Evolutionary conservation across 202 grass and related monocot species (phyloP).

Genomic region (Digitaria exilis): DNA sequence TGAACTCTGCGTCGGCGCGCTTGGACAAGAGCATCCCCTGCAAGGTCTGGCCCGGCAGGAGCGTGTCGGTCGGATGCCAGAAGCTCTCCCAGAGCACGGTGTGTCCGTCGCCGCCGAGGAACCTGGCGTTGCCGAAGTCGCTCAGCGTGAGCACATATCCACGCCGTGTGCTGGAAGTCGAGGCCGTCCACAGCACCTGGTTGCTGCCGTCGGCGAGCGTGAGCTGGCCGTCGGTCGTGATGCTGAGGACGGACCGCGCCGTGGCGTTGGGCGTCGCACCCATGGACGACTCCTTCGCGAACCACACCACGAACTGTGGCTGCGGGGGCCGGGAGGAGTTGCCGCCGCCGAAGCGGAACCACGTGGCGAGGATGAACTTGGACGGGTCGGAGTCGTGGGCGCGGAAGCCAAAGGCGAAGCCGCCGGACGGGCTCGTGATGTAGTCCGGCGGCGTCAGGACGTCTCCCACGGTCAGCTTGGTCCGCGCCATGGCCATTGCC

Average conservation of each 20-base stretch:
- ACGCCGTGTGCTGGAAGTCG: neutral
- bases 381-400: conserved; percentile 1
- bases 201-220: conserved; percentile 3
- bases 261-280: neutral
- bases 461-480: too few relatives aligned
- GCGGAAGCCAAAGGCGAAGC: conserved; percentile 28
- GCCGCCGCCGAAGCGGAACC: conserved; percentile 6
- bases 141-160: neutral
- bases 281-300: neutral
- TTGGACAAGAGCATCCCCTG: conserved; percentile 20
- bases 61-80: conserved; percentile 45
- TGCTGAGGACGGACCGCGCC: neutral
- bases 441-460: neutral
- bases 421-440: conserved; percentile 38
- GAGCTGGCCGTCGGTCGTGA: conserved; percentile 6
- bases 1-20: conserved; percentile 47
- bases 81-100: conserved; percentile 52
- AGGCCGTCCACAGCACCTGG: neutral
- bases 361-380: conserved; percentile 34
- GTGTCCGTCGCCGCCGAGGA: neutral
- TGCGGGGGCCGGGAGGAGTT: neutral
- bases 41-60: conserved; percentile 45
- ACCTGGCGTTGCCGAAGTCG: conserved; percentile 45
- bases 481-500: neutral
- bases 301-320: conserved; percentile 36